Base-by-base conservation (phyloP, 169 alveolate species). In the Plasmodium inui region DNA sequence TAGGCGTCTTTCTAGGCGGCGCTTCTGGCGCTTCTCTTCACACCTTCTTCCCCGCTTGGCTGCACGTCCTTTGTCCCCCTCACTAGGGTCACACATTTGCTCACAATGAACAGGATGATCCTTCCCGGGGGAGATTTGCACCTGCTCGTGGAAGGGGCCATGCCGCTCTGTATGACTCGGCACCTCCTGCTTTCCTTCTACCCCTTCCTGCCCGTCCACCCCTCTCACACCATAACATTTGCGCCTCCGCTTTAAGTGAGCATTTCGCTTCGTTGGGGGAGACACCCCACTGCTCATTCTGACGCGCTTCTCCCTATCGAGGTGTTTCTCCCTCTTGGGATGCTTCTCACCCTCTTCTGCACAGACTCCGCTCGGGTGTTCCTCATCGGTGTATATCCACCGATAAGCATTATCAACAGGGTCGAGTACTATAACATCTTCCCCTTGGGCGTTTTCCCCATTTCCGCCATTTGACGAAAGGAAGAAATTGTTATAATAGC, bases 371-470 rank as follows among this genome's bases (percentile, higher is more conserved):
- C 1, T 71, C 14, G 39, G 28, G 17, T 84, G n/a, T 3, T 82
- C 78, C 17, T 32, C 78, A 82, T 82, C 83, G 2, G 37, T 72
- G 83, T 41, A 84, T n/a, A 84, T 71, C 92, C 92, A 84, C 6
- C 34, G n/a, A 46, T 84, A 39, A 19, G 53, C 9, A 71, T 70
- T 22, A 30, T 83, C 72, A 34, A 17, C 14, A n/a, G 17, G 81
- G 71, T 82, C 37, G 14, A 82, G 44, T n/a, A 55, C 28, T 17
- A 82, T 17, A 57, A 57, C 19, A 34, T 82, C 44, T 57, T 82
- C 80, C 37, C 61, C 61, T 10, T 26, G 78, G 67, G 70, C 70
- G n/a, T 26, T 41, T 39, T 12, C 19, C 14, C 46, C 55, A 26
- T 71, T 83, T 1, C 8, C 41, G 22, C 2, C 32, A 39, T 39